Conservation (phyloP, 805 yeast genomes). For the Lipomyces chichibuensis region DNA sequence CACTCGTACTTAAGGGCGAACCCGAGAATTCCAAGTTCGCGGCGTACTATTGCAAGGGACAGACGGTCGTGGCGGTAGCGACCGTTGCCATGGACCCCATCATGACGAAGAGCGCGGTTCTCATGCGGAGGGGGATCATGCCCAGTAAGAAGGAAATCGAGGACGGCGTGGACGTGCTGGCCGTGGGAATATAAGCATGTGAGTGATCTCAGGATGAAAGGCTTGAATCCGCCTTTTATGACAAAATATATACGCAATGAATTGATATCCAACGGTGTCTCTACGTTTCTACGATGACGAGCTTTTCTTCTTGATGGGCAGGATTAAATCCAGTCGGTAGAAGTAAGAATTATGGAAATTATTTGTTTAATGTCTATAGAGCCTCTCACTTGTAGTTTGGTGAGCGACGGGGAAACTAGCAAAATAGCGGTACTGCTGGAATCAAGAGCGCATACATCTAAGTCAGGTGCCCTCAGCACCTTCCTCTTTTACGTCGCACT, state of each 20-base stretch:
- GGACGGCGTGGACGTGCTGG: conserved; percentile 13
- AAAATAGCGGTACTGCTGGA: no score
- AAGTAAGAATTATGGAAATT: no score
- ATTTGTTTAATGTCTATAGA: no score
- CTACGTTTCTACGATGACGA: not conserved
- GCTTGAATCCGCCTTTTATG: not conserved
- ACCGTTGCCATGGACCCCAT: conserved; percentile 15
- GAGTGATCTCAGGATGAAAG: not conserved
- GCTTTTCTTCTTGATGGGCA: not conserved
- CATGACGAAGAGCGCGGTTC: conserved; percentile 9
- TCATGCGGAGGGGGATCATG: conserved; percentile 11
- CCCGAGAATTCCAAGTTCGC: conserved; percentile 11
- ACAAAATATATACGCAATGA: conserved; percentile 1
- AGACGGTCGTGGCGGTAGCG: conserved; percentile 16
- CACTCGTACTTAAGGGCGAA: conserved; percentile 12
- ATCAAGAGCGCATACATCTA: no score
- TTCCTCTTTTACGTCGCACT: no score
- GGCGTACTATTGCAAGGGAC: conserved; percentile 12
- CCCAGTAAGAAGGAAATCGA: conserved; percentile 13
- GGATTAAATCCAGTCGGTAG: no score
- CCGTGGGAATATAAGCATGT: not conserved
- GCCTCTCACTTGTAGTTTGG: no score
- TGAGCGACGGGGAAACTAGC: no score
- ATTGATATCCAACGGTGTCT: not conserved
- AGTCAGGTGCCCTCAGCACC: no score